Percentiles rank a stretch among this genome's conserved stretches.
phyloP scores from a whole-genome alignment of 2,329 filamentous ascomycete species.

The Plenodomus biglobosus region DNA sequence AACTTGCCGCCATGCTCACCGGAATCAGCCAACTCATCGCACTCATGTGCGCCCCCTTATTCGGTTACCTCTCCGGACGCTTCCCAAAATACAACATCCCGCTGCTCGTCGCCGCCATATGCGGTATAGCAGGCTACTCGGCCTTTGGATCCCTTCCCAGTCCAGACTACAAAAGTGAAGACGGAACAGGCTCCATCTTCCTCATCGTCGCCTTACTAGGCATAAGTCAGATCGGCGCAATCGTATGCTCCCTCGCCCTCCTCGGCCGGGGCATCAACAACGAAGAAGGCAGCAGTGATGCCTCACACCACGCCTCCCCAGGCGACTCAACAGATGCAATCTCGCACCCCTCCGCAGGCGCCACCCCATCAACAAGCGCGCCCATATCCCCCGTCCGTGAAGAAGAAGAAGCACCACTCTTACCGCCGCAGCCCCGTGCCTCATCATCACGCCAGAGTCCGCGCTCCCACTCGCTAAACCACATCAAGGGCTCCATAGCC shows the following conservation, averaged over 20 bases:
- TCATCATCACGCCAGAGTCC: slow-evolving; percentile 10
- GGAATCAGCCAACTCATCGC: slow-evolving; percentile 87
- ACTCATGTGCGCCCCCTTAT: slow-evolving; percentile 79
- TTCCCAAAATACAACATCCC: slow-evolving; percentile 68
- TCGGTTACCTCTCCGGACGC: slow-evolving; percentile 80
- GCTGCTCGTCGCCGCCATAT: slow-evolving; percentile 67
- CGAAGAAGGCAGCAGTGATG: slow-evolving; percentile 41
- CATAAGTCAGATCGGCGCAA: slow-evolving; percentile 91
- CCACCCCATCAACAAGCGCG: slow-evolving; percentile 37
- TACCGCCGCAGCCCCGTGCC: slow-evolving; percentile 19
- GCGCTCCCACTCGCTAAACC: slow-evolving; percentile 43
- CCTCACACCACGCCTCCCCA: slow-evolving; percentile 2
- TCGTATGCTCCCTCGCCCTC: slow-evolving; percentile 91
- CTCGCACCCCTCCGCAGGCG: slow-evolving; percentile 36
- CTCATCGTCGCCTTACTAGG: slow-evolving; percentile 78
- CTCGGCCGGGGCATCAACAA: slow-evolving; percentile 76
- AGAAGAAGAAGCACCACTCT: slow-evolving; percentile 35
- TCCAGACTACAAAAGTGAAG: slow-evolving; percentile 71
- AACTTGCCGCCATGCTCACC: slow-evolving; percentile 82
- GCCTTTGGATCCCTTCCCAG: slow-evolving; percentile 74
- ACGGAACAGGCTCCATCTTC: slow-evolving; percentile 70
- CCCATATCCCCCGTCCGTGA: slow-evolving; percentile 32
- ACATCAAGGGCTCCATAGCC: slow-evolving; percentile 89
- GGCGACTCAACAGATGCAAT: slow-evolving; percentile 17
- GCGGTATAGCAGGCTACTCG: slow-evolving; percentile 77